Percentiles rank a stretch among this genome's conserved stretches.
Evolutionary conservation across 2,329 filamentous ascomycete genomes (phyloP).

Genomic region (Diplocarpon rosae): DNA sequence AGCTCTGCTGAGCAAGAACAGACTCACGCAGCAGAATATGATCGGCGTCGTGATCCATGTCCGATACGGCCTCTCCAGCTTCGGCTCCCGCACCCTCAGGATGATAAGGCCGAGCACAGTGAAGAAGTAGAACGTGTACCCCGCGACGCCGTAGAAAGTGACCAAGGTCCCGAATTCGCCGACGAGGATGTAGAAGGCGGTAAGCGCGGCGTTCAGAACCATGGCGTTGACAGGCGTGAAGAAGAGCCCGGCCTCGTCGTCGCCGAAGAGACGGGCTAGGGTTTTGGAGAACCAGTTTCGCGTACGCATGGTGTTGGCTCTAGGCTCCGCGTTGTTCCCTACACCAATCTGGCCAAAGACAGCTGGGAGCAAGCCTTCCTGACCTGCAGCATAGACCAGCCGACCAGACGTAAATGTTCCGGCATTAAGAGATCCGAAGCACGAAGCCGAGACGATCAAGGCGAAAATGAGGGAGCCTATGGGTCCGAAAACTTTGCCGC

Average conservation of each 20-base stretch:
- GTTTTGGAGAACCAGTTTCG: slow-evolving; percentile 47
- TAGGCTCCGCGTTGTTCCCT: slow-evolving; percentile 31
- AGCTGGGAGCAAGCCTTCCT: slow-evolving; percentile 83
- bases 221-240: slow-evolving; percentile 93
- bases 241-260: slow-evolving; percentile 70
- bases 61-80: slow-evolving; percentile 80
- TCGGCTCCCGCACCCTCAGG: slow-evolving; percentile 74
- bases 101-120: slow-evolving; percentile 91
- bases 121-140: slow-evolving; percentile 94
- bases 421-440: slow-evolving; percentile 89
- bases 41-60: slow-evolving; percentile 97
- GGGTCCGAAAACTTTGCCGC: slow-evolving; percentile 77
- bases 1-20: slow-evolving; percentile 81
- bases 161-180: slow-evolving; percentile 87
- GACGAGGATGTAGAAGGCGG: slow-evolving; percentile 65
- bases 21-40: slow-evolving; percentile 93
- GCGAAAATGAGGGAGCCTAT: slow-evolving; percentile 75
- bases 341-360: slow-evolving; percentile 78
- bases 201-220: slow-evolving; percentile 66
- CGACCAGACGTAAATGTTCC: slow-evolving; percentile 88
- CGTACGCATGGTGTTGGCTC: slow-evolving; percentile 35
- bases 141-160: slow-evolving; percentile 95
- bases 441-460: slow-evolving; percentile 79
- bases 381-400: slow-evolving; percentile 85
- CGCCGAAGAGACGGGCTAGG: slow-evolving; percentile 55